Conservation (phyloP, 2,329 filamentous ascomycete species). For the Cercospora sojina region DNA sequence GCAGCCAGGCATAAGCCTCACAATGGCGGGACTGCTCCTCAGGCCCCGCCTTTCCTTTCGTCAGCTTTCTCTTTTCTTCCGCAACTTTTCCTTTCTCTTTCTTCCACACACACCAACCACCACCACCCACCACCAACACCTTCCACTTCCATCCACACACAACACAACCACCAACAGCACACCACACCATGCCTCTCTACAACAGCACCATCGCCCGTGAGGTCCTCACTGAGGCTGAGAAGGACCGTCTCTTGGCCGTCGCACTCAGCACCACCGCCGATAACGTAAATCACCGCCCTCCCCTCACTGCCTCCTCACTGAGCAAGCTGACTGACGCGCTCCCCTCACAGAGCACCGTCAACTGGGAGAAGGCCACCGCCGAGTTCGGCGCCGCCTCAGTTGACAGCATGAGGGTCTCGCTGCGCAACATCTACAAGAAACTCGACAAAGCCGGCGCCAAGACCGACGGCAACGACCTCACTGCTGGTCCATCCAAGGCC, state of each 20-base stretch:
- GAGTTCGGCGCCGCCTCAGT: conserved; percentile 32
- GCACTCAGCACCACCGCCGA: conserved; percentile 29
- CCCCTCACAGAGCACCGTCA: conserved; percentile 25
- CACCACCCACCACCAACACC: background rate
- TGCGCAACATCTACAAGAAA: conserved; percentile 32
- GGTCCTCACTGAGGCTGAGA: conserved; percentile 32
- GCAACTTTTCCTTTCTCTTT: background rate
- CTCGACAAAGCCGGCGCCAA: conserved; percentile 30
- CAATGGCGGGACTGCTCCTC: background rate
- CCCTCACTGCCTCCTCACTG: background rate
- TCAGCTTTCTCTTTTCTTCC: background rate
- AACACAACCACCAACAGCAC: conserved; percentile 1
- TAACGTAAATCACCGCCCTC: conserved; percentile 13
- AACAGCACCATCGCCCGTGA: conserved; percentile 30
- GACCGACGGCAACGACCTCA: conserved; percentile 10
- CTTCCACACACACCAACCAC: background rate
- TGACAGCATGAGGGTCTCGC: conserved; percentile 29
- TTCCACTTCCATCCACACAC: background rate
- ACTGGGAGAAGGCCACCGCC: conserved; percentile 34
- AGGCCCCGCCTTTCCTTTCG: background rate
- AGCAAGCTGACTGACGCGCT: conserved; percentile 10
- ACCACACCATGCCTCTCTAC: conserved; percentile 27
- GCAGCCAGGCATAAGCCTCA: background rate
- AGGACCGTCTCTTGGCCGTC: conserved; percentile 33
- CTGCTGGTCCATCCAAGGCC: conserved; percentile 17